Percentiles rank a stretch among this genome's conserved stretches.
These are phyloP conservation scores for Pleoardoris graminearum DNA, from an alignment of 2,329 filamentous ascomycete species.

Conservation along the genomic window DNA sequence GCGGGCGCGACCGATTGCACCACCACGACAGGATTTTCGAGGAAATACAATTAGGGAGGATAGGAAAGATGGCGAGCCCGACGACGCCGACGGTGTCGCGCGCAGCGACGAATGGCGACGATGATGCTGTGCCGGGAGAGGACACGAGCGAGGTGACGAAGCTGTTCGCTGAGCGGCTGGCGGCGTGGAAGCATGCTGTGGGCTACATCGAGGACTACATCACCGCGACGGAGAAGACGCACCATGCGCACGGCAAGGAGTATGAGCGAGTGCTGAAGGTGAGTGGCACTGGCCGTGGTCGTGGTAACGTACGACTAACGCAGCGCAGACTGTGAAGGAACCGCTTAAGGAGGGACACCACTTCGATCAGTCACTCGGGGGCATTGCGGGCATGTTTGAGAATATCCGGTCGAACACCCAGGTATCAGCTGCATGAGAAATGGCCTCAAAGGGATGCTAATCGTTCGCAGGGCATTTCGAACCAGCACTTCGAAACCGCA, in stretches of 20 bases:
- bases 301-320: slow-evolving; percentile 11
- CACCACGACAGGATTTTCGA: not conserved
- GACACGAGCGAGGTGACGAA: slow-evolving; percentile 55
- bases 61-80: slow-evolving; percentile 33
- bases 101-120: slow-evolving; percentile 42
- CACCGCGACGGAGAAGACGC: slow-evolving; percentile 79
- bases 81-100: slow-evolving; percentile 40
- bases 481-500: slow-evolving; percentile 87
- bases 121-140: slow-evolving; percentile 54
- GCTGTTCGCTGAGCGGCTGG: slow-evolving; percentile 82
- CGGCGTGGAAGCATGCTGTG: slow-evolving; percentile 95
- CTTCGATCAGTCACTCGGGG: slow-evolving; percentile 87
- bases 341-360: slow-evolving; percentile 89
- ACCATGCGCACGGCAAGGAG: slow-evolving; percentile 85
- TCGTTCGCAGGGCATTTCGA: slow-evolving; percentile 70
- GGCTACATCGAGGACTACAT: slow-evolving; percentile 92
- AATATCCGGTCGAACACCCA: slow-evolving; percentile 91
- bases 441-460: not conserved
- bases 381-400: slow-evolving; percentile 87
- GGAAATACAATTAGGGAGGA: not conserved
- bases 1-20: not conserved
- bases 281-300: slow-evolving; percentile 5
- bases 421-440: slow-evolving; percentile 45
- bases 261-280: slow-evolving; percentile 94
- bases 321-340: slow-evolving; percentile 74